These are phyloP conservation scores for Candida saitoana DNA, from an alignment of 805 yeast species.

Conservation along the genomic window DNA sequence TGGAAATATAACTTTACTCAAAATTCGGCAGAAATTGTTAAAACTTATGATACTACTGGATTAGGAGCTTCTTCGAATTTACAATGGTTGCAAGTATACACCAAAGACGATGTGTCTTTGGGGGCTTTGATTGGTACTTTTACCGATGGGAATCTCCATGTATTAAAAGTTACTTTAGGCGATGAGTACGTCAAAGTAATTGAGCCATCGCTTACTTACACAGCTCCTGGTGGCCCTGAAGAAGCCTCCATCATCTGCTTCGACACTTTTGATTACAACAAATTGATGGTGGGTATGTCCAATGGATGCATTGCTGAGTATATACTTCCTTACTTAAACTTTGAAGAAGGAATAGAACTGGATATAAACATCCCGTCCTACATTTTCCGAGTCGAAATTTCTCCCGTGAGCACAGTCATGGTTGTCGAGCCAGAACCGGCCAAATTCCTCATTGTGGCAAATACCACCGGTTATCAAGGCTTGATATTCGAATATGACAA, in stretches of 20 bases:
- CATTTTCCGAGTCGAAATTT: conserved; percentile 26
- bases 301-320: conserved; percentile 62
- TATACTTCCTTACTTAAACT: conserved; percentile 29
- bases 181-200: conserved; percentile 15
- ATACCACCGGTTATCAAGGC: conserved; percentile 26
- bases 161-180: conserved; percentile 36
- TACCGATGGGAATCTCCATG: conserved; percentile 54
- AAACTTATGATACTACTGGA: conserved; percentile 27
- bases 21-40: conserved; percentile 21
- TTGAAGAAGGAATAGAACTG: conserved; percentile 5
- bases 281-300: conserved; percentile 52
- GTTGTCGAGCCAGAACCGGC: conserved; percentile 20
- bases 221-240: conserved; percentile 7
- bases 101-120: conserved; percentile 15
- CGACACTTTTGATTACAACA: conserved; percentile 42
- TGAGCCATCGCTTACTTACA: conserved; percentile 22
- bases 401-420: conserved; percentile 25
- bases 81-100: conserved; percentile 36
- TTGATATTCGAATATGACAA: conserved; percentile 24
- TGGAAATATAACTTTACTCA: conserved; percentile 34
- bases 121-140: conserved; percentile 51
- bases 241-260: conserved; percentile 38
- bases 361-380: conserved; percentile 29
- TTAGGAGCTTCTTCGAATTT: conserved; percentile 45
- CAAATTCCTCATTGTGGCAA: conserved; percentile 22